These are phyloP conservation scores for Zasmidium angulare DNA, from an alignment of 2,329 filamentous ascomycete species.

Conservation along the genomic window DNA sequence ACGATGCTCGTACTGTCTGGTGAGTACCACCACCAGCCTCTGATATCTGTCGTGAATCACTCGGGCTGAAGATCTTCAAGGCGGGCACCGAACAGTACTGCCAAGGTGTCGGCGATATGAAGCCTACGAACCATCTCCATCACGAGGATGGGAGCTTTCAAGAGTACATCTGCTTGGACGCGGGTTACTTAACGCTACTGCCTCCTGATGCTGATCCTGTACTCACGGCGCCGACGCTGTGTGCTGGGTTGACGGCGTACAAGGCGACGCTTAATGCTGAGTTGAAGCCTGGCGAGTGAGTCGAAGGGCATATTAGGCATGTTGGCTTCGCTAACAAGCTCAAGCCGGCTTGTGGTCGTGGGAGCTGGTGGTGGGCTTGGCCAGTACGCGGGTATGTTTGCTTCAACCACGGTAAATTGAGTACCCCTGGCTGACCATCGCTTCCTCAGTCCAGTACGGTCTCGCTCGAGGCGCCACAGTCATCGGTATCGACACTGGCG, in stretches of 20 bases:
- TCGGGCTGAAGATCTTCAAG: background rate
- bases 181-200: constrained; percentile 44
- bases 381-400: constrained; percentile 36
- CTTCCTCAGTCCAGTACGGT: constrained; percentile 43
- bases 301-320: background rate
- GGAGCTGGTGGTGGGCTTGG: constrained; percentile 50
- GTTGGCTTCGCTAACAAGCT: background rate
- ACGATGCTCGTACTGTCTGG: constrained; percentile 45
- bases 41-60: background rate
- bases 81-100: constrained; percentile 44
- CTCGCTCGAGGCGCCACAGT: constrained; percentile 43
- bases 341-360: constrained; percentile 39
- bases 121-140: constrained; percentile 47
- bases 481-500: constrained; percentile 44
- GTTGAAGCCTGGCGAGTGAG: constrained; percentile 40
- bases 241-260: constrained; percentile 47
- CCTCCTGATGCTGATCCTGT: constrained; percentile 45
- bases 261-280: constrained; percentile 47
- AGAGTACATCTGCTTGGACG: constrained; percentile 47
- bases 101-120: constrained; percentile 19
- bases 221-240: constrained; percentile 44
- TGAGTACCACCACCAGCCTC: background rate
- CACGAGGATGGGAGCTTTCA: constrained; percentile 50
- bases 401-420: no score
- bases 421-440: background rate